Conservation (phyloP, 1,284 basidiomycete genomes). For the Peniophora sp. region DNA sequence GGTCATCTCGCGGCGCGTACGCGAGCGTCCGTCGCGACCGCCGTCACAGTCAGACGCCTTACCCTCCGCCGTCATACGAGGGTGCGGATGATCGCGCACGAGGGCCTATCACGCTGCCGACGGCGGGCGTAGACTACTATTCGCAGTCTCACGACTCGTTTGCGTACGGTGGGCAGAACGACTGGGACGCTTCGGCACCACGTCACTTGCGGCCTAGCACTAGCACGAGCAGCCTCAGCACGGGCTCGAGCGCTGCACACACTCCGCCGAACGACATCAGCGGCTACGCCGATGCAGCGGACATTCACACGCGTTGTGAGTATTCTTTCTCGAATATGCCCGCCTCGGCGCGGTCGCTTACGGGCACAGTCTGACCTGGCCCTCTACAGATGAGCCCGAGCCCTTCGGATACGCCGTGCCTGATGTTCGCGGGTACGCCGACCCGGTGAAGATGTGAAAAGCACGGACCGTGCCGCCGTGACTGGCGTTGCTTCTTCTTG, state of each 20-base stretch:
- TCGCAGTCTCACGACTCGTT: slow-evolving; percentile 10
- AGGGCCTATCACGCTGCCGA: slow-evolving; percentile 11
- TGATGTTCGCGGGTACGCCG: background rate
- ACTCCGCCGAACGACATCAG: slow-evolving; percentile 61
- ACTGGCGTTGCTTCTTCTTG: background rate
- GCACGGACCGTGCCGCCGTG: slow-evolving; percentile 9
- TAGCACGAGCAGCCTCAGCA: slow-evolving; percentile 61
- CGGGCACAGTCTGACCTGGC: background rate
- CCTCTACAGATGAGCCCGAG: slow-evolving; percentile 44
- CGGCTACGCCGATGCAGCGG: slow-evolving; percentile 50
- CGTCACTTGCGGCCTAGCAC: slow-evolving; percentile 52
- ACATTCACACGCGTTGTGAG: slow-evolving; percentile 70
- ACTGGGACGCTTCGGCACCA: slow-evolving; percentile 24
- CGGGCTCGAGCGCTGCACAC: slow-evolving; percentile 69
- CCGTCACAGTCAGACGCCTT: slow-evolving; percentile 76
- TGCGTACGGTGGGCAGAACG: slow-evolving; percentile 11
- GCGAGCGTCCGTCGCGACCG: slow-evolving; percentile 59
- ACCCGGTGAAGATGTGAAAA: slow-evolving; percentile 44
- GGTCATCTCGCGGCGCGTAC: slow-evolving; percentile 54
- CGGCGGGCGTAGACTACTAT: slow-evolving; percentile 12
- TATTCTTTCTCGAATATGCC: slow-evolving; percentile 20
- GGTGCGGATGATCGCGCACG: too few species aligned
- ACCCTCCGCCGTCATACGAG: slow-evolving; percentile 58
- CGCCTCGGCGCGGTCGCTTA: slow-evolving; percentile 3
- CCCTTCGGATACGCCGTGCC: slow-evolving; percentile 50